Evolutionary conservation across 176 grass and related monocot species (phyloP).

Genomic region (Typha latifolia): DNA sequence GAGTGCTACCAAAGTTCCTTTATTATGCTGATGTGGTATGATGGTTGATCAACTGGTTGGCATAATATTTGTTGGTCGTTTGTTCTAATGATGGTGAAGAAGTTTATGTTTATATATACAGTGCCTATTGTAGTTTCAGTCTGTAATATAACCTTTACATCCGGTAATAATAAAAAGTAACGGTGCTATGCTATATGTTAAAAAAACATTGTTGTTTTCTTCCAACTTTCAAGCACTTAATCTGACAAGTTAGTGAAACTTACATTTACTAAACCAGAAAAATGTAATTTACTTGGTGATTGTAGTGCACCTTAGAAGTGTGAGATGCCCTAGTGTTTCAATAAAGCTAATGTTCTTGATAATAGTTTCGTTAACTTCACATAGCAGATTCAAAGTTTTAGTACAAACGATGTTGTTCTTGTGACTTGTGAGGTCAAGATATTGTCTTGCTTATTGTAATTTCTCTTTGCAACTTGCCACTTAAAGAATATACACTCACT

Average conservation of each 20-base stretch:
- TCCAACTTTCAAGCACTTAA: background rate
- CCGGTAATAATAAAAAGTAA: too few relatives aligned
- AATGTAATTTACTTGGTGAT: background rate
- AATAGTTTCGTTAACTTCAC: background rate
- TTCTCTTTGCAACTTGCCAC: background rate
- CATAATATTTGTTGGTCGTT: too few relatives aligned
- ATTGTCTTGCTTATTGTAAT: background rate
- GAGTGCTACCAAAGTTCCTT: conserved; percentile 10
- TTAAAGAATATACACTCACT: too few relatives aligned
- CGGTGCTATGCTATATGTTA: too few relatives aligned
- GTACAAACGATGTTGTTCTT: background rate
- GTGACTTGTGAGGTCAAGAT: background rate
- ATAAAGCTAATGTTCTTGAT: background rate
- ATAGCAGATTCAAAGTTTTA: background rate
- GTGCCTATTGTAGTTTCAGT: too few relatives aligned
- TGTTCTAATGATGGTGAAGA: too few relatives aligned
- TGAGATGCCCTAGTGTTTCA: background rate
- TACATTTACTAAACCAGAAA: background rate
- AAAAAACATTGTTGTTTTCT: too few relatives aligned
- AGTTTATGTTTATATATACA: too few relatives aligned
- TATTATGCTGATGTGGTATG: background rate
- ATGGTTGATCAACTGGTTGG: too few relatives aligned
- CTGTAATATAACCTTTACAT: too few relatives aligned
- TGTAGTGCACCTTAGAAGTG: background rate
- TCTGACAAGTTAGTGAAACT: background rate